Evolutionary conservation across 2,329 filamentous ascomycete species (phyloP), one percentile per base, ranked within the genome.

Genomic region (Colletotrichum sp.): DNA sequence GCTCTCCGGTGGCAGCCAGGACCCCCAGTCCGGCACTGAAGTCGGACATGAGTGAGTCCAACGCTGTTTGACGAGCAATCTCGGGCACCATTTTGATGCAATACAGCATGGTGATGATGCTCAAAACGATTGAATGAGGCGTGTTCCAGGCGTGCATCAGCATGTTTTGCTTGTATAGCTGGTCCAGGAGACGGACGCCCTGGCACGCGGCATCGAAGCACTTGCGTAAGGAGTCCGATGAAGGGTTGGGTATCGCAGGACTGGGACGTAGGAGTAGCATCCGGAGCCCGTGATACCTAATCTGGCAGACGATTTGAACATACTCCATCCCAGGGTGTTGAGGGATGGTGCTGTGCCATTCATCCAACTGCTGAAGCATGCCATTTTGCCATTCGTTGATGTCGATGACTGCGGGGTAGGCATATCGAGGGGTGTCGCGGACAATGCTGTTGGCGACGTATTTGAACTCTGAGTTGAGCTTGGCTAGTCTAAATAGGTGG

Each of bases 381-480:
- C 83, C 84, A 3, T 77, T 80, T 69, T 90, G 88, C 89, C 89
- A 91, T 2, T 81, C 79, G 18, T 84, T 78, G 5, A 89, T 85
- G 60, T 89, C 84, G 9, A 84, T 81, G 2, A 89, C 82, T 3
- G 84, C 82, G 0, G 89, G 89, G 52, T 87, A 89, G 0, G 89
- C 87, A 69, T 90, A 90, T 8, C 81, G 80, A 0, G 89, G 89
- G 0, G 85, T 82, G 6, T 86, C 84, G 28, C 86, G 84, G n/a
- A 86, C 85, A 69, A 91, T 86, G 69, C 89, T 90, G 70, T 91
- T 89, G 44, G 89, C 86, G 4, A 91, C 84, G 64, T 90, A 90
- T 80, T 91, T 91, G n/a, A 91, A 90, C 78, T 91, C 89, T 0
- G 90, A 91, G 72, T 90, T 91, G 8, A 90, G 82, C 21, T 84